Evolutionary conservation across 257 asterid genomes (phyloP), one percentile per base, ranked within the genome.

Genomic region (Nicotiana tabacum): DNA sequence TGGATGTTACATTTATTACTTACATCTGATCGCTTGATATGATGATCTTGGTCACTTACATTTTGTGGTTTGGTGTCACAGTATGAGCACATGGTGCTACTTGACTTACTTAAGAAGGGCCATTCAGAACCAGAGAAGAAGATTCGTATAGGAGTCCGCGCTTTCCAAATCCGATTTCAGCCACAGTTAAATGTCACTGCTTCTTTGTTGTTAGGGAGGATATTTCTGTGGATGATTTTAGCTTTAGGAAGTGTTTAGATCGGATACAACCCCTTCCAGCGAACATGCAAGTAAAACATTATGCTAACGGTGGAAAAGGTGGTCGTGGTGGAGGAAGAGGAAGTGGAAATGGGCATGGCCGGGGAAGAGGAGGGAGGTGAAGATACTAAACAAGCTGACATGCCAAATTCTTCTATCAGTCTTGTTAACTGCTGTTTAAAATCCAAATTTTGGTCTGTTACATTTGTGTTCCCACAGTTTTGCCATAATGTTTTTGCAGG

Each of bases 191-290:
- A 5, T 5, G 43, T 35, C 7, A 7, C 43, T 35, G 43, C 43
- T 35, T 35, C 43, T 35, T 35, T 35, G 39, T 35, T 35, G 39
- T 35, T 35, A 35, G 6, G 39, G 39, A 90, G 17, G 98, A 95
- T 68, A 93, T 87, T 4, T 84, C 97, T 2, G 84, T 43, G 21
- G 98, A 95, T 12, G 98, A 93, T 78, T 95, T 92, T 84, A 95
- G 98, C 92, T 95, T 95, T 92, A 87, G 98, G 81, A 95, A 95
- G 89, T 93, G 98, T 78, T 96, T 95, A 16, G 88, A 95, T 83
- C 93, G 84, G 77, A 91, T 95, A 8, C 88, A 83, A 62, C 98
- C 98, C 46, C 82, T 95, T 86, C 98, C 98, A 0, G 97, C 92
- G 66, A 89, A 86, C 92, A 93, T 95, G 96, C 98, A 90, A 80